Base-by-base conservation (phyloP, 805 yeast genomes). In the Ogataea trehaloabstinens region DNA sequence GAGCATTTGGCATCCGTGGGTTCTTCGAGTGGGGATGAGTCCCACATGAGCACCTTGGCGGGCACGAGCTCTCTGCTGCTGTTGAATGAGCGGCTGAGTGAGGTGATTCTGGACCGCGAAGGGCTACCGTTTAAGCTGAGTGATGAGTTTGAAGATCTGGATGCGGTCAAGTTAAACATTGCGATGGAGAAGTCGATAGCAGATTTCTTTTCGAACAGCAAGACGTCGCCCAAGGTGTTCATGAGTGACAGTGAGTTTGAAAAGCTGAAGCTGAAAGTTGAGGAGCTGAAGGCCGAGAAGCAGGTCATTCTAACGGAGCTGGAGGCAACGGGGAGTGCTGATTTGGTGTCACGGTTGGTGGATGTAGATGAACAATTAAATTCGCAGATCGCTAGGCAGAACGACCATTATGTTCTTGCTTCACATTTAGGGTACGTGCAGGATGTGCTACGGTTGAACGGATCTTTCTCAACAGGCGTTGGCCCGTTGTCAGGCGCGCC, bases 371-470 rank as follows among this genome's bases (percentile, higher is more conserved):
- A 27, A 5, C 37, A 35, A 11, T 21, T 49, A 7, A 24, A 40
- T 3, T 34, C 16, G 6, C 17, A 32, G 17, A 39, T 44, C 19
- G 33, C 50, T 10, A 50, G 48, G 32, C 50, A 72, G 35, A 61
- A 57, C 38, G 63, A 65, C 44, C 79, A 73, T 47, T 67, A 71
- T 40, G 47, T 70, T 35, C 63, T 73, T 0, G 67, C 74, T 22
- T 61, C 71, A 32, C 68, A 68, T 12, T 55, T 73, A 44, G 78
- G 79, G 2, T 71, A 72, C 49, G 63, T 72, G 13, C 74, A 72
- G 44, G 57, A 53, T 35, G 40, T 53, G 5, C 10, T 45, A 18
- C 16, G 37, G 24, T 4, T 19, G 29, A 10, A 21, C 19, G 11
- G 20, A 22, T 24, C n/a, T 34, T 21, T 24, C 12, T 27, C 11